Conservation (phyloP, 164 flowering plant genomes). For the Amborella trichopoda region DNA sequence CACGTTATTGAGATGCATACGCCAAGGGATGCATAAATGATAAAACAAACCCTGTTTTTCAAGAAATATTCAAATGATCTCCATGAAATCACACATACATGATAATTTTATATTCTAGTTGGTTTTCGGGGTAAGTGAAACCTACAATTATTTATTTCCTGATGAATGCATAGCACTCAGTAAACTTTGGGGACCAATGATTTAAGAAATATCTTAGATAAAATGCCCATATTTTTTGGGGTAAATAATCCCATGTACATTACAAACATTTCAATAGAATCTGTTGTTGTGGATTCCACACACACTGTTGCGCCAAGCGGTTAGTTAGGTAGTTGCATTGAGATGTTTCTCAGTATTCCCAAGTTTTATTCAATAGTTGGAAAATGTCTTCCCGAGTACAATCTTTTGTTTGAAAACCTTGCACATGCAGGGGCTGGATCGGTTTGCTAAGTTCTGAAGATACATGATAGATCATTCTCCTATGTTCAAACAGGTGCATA, state of each 20-base stretch:
- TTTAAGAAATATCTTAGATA: no score
- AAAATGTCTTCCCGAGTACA: neutral
- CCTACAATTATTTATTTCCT: no score
- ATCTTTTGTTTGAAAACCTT: neutral
- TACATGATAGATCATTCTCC: neutral
- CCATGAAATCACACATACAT: neutral
- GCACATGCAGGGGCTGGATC: neutral
- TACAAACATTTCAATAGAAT: no score
- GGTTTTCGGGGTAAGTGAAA: neutral
- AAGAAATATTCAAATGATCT: neutral
- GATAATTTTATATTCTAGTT: neutral
- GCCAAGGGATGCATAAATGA: neutral
- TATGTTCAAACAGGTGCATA: neutral
- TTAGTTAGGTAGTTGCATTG: no score
- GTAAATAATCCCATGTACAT: no score
- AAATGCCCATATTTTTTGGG: no score
- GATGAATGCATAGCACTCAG: no score
- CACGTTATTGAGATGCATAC: neutral
- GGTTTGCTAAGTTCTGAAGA: neutral
- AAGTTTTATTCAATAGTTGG: no score
- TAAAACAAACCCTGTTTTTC: neutral
- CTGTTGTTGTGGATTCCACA: no score
- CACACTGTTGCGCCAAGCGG: no score
- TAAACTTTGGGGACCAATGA: no score
- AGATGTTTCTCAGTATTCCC: no score